Evolutionary conservation across 1,284 basidiomycete species (phyloP).

Genomic region (Ceratobasidium sp.): DNA sequence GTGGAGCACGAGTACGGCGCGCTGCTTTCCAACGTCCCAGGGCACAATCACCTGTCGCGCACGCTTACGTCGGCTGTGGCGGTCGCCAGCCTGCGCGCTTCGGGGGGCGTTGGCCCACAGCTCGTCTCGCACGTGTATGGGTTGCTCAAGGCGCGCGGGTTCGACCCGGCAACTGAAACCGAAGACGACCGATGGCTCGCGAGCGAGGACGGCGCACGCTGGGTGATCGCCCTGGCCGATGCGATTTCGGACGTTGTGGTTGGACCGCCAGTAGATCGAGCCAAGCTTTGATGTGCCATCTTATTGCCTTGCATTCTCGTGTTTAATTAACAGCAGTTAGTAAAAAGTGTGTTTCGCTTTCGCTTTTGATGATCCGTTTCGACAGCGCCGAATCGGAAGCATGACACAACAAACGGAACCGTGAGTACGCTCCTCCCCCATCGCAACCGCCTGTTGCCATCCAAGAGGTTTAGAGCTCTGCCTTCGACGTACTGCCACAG

Average conservation of each 20-base stretch:
- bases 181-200: slow-evolving; percentile 80
- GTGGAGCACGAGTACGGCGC: slow-evolving; percentile 89
- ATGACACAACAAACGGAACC: too few species aligned
- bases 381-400: slow-evolving; percentile 70
- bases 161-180: slow-evolving; percentile 62
- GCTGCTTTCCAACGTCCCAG: slow-evolving; percentile 81
- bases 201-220: slow-evolving; percentile 89
- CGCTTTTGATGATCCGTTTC: slow-evolving; percentile 38
- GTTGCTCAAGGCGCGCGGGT: slow-evolving; percentile 80
- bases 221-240: slow-evolving; percentile 91
- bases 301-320: slow-evolving; percentile 57
- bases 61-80: slow-evolving; percentile 89
- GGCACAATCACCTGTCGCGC: slow-evolving; percentile 67
- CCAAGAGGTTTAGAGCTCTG: slow-evolving; percentile 37
- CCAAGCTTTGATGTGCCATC: slow-evolving; percentile 24
- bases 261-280: slow-evolving; percentile 8
- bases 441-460: slow-evolving; percentile 39
- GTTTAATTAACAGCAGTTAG: too few species aligned
- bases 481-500: slow-evolving; percentile 44
- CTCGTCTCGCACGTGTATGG: slow-evolving; percentile 93
- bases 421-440: too few species aligned
- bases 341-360: slow-evolving; percentile 47
- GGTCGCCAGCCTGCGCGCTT: slow-evolving; percentile 89
- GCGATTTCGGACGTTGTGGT: slow-evolving; percentile 74
- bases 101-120: slow-evolving; percentile 90